Percentiles rank a stretch among this genome's conserved stretches.
Conservation (phyloP, 192 early-diverging fungal genomes). For the Chytriomyces sp. region DNA sequence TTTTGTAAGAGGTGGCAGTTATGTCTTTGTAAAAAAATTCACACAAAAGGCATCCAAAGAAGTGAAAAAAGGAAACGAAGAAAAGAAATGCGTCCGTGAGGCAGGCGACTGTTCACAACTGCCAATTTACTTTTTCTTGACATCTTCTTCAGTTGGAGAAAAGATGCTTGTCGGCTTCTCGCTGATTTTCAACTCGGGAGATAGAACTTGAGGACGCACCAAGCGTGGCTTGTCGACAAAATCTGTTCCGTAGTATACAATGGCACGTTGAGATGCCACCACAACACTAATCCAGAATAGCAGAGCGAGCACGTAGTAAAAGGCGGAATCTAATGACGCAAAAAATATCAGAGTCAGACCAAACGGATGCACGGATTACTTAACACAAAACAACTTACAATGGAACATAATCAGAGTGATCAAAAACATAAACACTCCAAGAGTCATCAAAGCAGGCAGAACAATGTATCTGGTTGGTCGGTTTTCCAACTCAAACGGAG, state of each 20-base stretch:
- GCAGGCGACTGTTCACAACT: no score
- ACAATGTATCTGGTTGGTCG: conserved; percentile 2
- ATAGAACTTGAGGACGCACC: conserved; percentile 3
- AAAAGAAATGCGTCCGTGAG: no score
- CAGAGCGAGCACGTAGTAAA: conserved; percentile 26
- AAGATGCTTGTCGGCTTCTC: conserved; percentile 18
- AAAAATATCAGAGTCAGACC: not conserved
- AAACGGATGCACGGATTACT: conserved; percentile 9
- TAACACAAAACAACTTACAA: conserved; percentile 31
- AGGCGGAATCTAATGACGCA: conserved; percentile 35
- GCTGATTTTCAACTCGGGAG: conserved; percentile 9
- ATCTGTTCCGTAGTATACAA: conserved; percentile 48
- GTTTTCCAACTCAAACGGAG: conserved; percentile 17
- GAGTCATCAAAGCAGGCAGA: conserved; percentile 37
- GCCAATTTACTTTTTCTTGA: not conserved
- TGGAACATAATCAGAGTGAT: conserved; percentile 43
- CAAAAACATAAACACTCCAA: conserved; percentile 40
- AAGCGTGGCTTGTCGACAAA: conserved; percentile 55
- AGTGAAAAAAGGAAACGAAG: no score
- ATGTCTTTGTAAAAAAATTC: no score
- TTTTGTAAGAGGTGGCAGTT: no score
- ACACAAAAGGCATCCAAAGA: no score
- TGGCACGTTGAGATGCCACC: conserved; percentile 28
- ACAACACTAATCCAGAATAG: conserved; percentile 32
- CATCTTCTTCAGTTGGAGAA: conserved; percentile 13